Conservation (phyloP, 345 rosid genomes). For the Excoecaria agallocha region DNA sequence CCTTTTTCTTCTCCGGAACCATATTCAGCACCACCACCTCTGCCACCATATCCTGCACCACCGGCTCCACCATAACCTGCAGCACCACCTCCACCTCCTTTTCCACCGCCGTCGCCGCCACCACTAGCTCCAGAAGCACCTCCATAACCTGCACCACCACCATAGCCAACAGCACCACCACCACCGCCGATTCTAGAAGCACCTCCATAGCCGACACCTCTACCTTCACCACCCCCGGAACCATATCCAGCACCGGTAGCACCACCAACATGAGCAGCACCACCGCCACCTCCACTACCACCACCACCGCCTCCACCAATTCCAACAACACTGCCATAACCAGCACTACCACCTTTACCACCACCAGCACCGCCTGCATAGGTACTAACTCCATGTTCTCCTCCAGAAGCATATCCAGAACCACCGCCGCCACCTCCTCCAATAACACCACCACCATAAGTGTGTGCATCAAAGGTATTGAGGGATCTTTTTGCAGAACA, state of each 20-base stretch:
- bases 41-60: slow-evolving; percentile 4
- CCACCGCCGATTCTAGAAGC: slow-evolving; percentile 10
- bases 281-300: not conserved
- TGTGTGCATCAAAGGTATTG: slow-evolving; percentile 7
- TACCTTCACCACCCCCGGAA: slow-evolving; percentile 7
- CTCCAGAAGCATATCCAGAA: slow-evolving; percentile 9
- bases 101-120: slow-evolving; percentile 13
- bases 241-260: slow-evolving; percentile 7
- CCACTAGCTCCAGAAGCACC: not conserved
- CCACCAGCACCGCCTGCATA: slow-evolving; percentile 18
- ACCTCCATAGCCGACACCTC: slow-evolving; percentile 9
- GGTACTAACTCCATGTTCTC: not conserved
- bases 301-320: slow-evolving; percentile 3
- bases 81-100: slow-evolving; percentile 11
- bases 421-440: slow-evolving; percentile 20
- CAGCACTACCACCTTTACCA: slow-evolving; percentile 4
- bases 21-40: not conserved
- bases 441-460: slow-evolving; percentile 2
- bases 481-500: slow-evolving; percentile 19
- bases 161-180: slow-evolving; percentile 4
- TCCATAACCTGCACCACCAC: not conserved
- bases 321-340: slow-evolving; percentile 11
- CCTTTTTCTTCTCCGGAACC: not conserved
- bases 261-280: not conserved
- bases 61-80: slow-evolving; percentile 5